These are phyloP conservation scores for Leptodontidium sp. DNA, from an alignment of 2,329 filamentous ascomycete genomes.

Conservation along the genomic window DNA sequence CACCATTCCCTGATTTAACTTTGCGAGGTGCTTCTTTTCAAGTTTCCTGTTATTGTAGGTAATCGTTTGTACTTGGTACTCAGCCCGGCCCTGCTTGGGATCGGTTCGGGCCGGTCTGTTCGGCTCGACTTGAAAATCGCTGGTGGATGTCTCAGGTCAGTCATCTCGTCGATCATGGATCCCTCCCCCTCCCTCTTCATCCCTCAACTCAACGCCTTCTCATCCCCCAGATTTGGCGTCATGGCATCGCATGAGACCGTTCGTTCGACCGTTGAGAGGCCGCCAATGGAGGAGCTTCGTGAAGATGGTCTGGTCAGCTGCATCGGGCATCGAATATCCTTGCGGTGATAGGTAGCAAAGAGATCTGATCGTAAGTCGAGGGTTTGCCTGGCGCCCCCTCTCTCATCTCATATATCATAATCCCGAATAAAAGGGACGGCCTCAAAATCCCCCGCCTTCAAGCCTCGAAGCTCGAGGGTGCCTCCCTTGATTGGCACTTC, in stretches of 20 bases:
- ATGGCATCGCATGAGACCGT: constrained; percentile 7
- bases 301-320: background rate
- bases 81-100: background rate
- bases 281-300: constrained; percentile 7
- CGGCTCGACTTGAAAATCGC: background rate
- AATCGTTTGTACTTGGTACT: background rate
- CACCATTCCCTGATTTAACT: too few species aligned
- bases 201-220: background rate
- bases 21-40: too few species aligned
- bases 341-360: background rate
- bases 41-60: too few species aligned
- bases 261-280: background rate
- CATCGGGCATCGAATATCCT: background rate
- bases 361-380: constrained; percentile 17
- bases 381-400: background rate
- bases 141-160: constrained; percentile 3
- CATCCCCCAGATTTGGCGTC: background rate
- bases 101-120: constrained; percentile 5
- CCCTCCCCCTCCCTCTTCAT: background rate
- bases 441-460: too few species aligned
- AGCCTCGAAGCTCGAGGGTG: background rate
- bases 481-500: background rate
- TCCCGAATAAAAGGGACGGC: background rate
- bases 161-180: background rate
- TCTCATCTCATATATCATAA: constrained; percentile 15